Evolutionary conservation across 495 filamentous ascomycete species (phyloP), one percentile per base, ranked within the genome.

Genomic region (Bryoglossum gracile): DNA sequence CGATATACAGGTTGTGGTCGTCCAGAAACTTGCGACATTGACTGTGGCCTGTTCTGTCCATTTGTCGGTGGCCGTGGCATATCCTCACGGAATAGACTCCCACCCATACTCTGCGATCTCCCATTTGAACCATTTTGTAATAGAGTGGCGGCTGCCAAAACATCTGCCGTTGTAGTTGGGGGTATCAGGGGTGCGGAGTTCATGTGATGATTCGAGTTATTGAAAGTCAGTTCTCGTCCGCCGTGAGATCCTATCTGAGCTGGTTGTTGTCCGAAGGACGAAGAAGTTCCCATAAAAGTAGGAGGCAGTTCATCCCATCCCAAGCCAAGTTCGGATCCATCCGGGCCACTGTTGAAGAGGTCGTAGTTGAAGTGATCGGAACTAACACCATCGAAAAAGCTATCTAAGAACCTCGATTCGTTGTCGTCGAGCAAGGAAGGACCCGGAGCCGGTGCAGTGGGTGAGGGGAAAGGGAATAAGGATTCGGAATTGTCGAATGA

Each of bases 381-480:
- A 45, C 74, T 73, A 59, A 82, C 67, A 16, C 71, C 76, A 41
- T 74, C 76, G 59, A 83, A 81, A 63, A 83, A 84, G 51, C 65
- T 72, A 23, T 74, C 71, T n/a, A 83, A 68, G 63, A 80, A 71
- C 50, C 71, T 77, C 30, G 70, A 74, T 57, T 84, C 80, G 46
- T 72, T 72, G 55, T 80, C 74, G 48, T 78, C 73, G 50, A 83
- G 72, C 39, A 83, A 67, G 26, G 80, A 73, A 21, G 73, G 73
- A 8, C 80, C 80, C 3, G 75, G 73, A 16, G 80, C 73, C 34
- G 74, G 75, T 28, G 72, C 71, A 23, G 80, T 77, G 48, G 75
- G 70, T 54, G 72, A 72, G 40, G 76, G 70, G 49, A 73, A 75
- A 22, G 77, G 71, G 41, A 72, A 75, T 32, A 76, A 71, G 54